phyloP scores from a whole-genome alignment of 148 eudicot species.

The Camellia granthamiana region DNA sequence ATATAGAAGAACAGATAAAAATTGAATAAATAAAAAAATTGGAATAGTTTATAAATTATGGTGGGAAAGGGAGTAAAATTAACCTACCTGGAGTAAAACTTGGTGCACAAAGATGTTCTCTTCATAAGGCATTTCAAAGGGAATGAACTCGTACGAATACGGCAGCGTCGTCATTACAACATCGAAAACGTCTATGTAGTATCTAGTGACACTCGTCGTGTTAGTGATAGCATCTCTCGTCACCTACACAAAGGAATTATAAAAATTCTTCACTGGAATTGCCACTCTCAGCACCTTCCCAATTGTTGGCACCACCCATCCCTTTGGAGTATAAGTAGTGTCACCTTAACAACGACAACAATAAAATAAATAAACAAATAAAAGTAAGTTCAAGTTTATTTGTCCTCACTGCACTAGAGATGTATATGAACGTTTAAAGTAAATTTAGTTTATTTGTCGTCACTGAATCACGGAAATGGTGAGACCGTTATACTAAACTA shows the following conservation, averaged over 20 bases:
- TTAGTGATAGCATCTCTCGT: slow-evolving; percentile 27
- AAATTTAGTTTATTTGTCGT: no score
- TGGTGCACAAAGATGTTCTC: slow-evolving; percentile 28
- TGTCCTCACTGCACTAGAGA: no score
- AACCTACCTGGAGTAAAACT: slow-evolving; percentile 19
- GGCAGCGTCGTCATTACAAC: slow-evolving; percentile 43
- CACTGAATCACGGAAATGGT: no score
- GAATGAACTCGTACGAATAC: slow-evolving; percentile 52
- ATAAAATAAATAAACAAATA: no score
- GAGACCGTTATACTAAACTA: no score
- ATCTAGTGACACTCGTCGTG: slow-evolving; percentile 31
- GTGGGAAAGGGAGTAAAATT: not conserved
- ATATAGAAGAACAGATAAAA: no score
- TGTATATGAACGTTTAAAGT: no score
- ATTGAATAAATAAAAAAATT: not conserved
- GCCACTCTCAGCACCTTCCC: slow-evolving; percentile 44
- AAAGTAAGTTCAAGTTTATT: no score
- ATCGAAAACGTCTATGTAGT: slow-evolving; percentile 62
- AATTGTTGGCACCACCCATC: slow-evolving; percentile 42
- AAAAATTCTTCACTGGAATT: slow-evolving; percentile 53
- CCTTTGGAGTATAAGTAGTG: slow-evolving; percentile 22
- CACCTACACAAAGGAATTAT: slow-evolving; percentile 45
- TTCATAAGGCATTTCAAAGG: slow-evolving; percentile 31
- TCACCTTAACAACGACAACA: no score
- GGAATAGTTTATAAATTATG: not conserved